Evolutionary conservation across 306 rosid species (phyloP).

Genomic region (Hippophae tibetana): DNA sequence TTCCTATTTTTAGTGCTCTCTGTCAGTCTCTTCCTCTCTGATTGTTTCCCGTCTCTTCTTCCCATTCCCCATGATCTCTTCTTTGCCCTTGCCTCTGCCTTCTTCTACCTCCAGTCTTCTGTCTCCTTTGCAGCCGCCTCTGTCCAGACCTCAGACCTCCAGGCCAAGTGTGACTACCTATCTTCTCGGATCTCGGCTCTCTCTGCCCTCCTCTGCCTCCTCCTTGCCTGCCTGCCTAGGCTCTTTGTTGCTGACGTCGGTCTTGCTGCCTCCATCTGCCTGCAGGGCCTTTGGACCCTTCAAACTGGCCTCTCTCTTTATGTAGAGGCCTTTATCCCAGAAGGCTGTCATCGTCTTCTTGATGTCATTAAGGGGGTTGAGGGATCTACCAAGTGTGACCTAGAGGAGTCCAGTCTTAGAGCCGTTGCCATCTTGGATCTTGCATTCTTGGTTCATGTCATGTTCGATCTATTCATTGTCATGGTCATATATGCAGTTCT

Average conservation of each 20-base stretch:
- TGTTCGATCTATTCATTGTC: too few species aligned
- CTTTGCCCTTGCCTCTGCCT: slow-evolving; percentile 49
- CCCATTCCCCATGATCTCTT: slow-evolving; percentile 55
- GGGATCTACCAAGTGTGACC: slow-evolving; percentile 80
- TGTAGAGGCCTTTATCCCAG: slow-evolving; percentile 80
- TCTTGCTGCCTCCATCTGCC: slow-evolving; percentile 45
- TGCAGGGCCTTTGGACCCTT: slow-evolving; percentile 71
- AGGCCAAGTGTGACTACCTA: slow-evolving; percentile 66
- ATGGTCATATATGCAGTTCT: too few species aligned
- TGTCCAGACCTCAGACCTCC: slow-evolving; percentile 60
- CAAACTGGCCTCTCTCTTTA: slow-evolving; percentile 80
- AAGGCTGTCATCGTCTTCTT: slow-evolving; percentile 79
- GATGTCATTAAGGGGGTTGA: slow-evolving; percentile 65
- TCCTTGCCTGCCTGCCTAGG: slow-evolving; percentile 51
- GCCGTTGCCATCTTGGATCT: too few species aligned
- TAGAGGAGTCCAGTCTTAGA: slow-evolving; percentile 29
- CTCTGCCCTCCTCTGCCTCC: slow-evolving; percentile 35
- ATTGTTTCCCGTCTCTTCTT: slow-evolving; percentile 31
- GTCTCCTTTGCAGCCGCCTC: slow-evolving; percentile 42
- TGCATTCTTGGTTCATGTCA: too few species aligned
- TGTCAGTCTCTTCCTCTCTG: slow-evolving; percentile 51
- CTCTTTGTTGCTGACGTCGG: slow-evolving; percentile 63
- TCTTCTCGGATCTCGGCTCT: slow-evolving; percentile 43
- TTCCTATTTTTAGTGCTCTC: slow-evolving; percentile 54
- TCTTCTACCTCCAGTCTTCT: slow-evolving; percentile 56